Evolutionary conservation across 1,284 basidiomycete species (phyloP).

Genomic region (Naganishia sp.): DNA sequence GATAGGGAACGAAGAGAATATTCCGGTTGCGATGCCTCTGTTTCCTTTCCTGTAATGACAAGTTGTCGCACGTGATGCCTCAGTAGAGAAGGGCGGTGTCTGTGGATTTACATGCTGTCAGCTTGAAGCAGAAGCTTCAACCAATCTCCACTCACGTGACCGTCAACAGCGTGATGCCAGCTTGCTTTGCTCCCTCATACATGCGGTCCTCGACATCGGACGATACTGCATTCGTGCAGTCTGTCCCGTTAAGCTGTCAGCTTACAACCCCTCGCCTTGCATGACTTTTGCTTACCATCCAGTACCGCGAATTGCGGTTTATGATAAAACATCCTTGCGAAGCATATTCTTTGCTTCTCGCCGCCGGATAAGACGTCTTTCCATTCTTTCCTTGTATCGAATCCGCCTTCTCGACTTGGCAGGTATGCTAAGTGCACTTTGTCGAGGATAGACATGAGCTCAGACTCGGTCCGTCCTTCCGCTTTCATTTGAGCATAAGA

Average conservation of each 20-base stretch:
- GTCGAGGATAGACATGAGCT: constrained; percentile 72
- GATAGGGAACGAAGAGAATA: constrained; percentile 41
- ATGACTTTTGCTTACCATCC: constrained; percentile 39
- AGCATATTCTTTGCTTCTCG: constrained; percentile 84
- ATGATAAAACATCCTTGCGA: constrained; percentile 84
- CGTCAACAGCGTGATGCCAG: constrained; percentile 90
- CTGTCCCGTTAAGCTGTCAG: constrained; percentile 57
- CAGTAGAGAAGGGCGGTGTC: constrained; percentile 57
- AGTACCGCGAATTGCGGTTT: constrained; percentile 58
- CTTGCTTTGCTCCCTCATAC: constrained; percentile 90
- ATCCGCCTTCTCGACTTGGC: constrained; percentile 83
- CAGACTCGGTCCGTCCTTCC: constrained; percentile 64
- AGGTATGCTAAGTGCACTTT: constrained; percentile 83
- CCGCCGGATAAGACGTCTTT: constrained; percentile 87
- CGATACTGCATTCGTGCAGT: constrained; percentile 94
- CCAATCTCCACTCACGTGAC: constrained; percentile 61
- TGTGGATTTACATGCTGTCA: constrained; percentile 32
- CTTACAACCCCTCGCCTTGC: constrained; percentile 50
- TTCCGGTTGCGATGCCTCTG: constrained; percentile 39
- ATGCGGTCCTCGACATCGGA: constrained; percentile 94
- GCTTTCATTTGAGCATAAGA: constrained; percentile 74
- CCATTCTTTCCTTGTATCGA: constrained; percentile 91
- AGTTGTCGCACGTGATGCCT: constrained; percentile 60
- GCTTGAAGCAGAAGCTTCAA: constrained; percentile 39
- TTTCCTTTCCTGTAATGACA: constrained; percentile 46